Base-by-base conservation (phyloP, 2,329 filamentous ascomycete genomes). In the Davidsoniella eucalypti region DNA sequence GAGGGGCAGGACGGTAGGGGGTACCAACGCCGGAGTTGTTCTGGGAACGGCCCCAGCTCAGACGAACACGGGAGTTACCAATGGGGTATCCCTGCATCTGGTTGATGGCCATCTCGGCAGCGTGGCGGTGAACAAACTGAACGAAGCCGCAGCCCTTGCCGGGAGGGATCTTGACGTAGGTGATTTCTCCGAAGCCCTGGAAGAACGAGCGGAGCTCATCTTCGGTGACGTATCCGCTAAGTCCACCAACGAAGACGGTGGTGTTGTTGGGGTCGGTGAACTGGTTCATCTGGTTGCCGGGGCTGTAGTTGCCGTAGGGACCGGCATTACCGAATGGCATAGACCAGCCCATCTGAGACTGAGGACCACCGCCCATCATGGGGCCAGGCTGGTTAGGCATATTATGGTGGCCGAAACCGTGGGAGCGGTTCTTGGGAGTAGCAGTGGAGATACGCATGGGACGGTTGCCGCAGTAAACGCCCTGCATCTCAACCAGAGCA, bases 51-150 rank as follows among this genome's bases (percentile, higher is more conserved):
- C 92, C 92, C 92, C 92, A 98, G 65, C 87, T 94, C 58, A 98
- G 77, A 61, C 92, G 87, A 54, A 98, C 92, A 57, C 92, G 87
- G 44, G 90, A 96, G 75, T 98, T 98, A 51, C 92, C 92, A 61
- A 98, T 98, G 21, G 92, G 92, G 65, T 98, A 98, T 54, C 92
- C 92, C 69, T 98, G 92, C 92, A 98, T 98, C 70, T 98, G 92
- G 71, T 98, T 98, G 76, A 98, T 98, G 58, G 92, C 92, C 92
- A 98, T 98, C 71, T 98, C 92, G 12, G 92, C 92, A 49, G 92
- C 92, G 62, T 98, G 92, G 57, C 92, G 87, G 71, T 98, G 92
- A 52, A 98, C 92, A 60, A 98, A 98, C 68, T 98, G 92, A 53
- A 98, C 92, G 63, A 98, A 98, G 52, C 92, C 92, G 62, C 92